Conservation (phyloP, 306 rosid genomes). For the Elaeagnus macrophylla region DNA sequence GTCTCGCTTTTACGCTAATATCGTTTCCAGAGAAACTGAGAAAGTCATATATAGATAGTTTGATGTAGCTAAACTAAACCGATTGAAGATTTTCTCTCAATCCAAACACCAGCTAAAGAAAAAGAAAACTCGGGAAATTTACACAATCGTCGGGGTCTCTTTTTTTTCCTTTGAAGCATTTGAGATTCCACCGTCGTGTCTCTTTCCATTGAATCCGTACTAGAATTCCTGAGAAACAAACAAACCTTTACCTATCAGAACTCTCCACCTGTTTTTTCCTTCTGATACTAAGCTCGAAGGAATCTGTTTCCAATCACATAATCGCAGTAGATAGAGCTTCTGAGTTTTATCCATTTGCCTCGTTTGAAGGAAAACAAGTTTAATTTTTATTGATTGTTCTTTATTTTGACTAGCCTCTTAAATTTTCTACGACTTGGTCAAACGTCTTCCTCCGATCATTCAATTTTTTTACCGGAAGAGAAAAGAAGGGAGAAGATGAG, state of each 20-base stretch:
- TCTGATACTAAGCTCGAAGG: background rate
- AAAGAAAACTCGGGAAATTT: background rate
- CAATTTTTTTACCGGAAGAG: background rate
- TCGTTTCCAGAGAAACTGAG: no score
- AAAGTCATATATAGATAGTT: no score
- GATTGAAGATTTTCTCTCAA: background rate
- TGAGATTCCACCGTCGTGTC: slow-evolving; percentile 2
- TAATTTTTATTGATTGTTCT: background rate
- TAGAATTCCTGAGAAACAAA: slow-evolving; percentile 22
- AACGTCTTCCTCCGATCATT: background rate
- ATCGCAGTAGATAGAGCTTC: slow-evolving; percentile 20
- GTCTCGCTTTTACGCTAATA: no score
- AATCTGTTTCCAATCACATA: slow-evolving; percentile 14
- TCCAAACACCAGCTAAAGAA: slow-evolving; percentile 15
- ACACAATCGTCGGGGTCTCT: no score
- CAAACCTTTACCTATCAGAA: slow-evolving; percentile 14
- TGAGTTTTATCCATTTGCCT: slow-evolving; percentile 38
- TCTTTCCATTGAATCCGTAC: background rate
- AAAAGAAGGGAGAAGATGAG: slow-evolving; percentile 27
- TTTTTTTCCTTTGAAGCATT: background rate
- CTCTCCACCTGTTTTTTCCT: slow-evolving; percentile 19
- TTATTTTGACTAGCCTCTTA: background rate
- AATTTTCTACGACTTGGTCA: background rate
- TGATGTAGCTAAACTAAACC: no score
- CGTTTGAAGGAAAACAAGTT: slow-evolving; percentile 13